Base-by-base conservation (phyloP, 2,329 filamentous ascomycete species). In the Fusarium nelsonii region DNA sequence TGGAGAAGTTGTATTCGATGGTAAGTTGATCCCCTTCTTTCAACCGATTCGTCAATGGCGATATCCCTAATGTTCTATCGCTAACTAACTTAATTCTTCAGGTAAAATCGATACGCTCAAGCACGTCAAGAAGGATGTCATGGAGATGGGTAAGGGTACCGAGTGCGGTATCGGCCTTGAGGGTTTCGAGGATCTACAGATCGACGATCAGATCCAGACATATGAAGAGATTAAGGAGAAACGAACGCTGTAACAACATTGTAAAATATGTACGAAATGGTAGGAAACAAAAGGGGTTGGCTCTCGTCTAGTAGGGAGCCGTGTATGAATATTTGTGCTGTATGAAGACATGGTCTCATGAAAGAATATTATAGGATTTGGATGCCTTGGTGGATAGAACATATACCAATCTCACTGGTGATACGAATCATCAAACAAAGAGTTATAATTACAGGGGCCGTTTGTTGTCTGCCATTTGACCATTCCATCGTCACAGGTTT, bases 91-190 rank as follows among this genome's bases (percentile, higher is more conserved):
- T 23, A 3, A 37, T 40, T 30, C 1, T 33, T 23, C 58, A 97
- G 95, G 94, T 70, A 86, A 85, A 52, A 87, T 98, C 43, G 86
- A 88, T 18, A 92, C 92, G 2, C 88, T 99, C 61, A 97, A 96
- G 82, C 92, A 97, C 75, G 89, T 92, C 78, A 97, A 98, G 85
- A 97, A 97, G 78, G 93, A 97, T 70, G 92, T 96, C 32, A 83
- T 84, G 45, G 93, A 97, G 76, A 96, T 97, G 89, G 90, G 89
- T 74, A 98, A 97, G 81, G 94, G 94, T 61, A 88, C 87, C n/a
- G 96, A 99, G 80, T 99, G 96, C 74, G 96, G 96, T 70, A 90
- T 99, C 71, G 90, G 88, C 53, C 95, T 99, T 74, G 89, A 91
- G 4, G 86, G 84, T 33, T 99, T 93, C 89, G 85, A 91, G 48